Evolutionary conservation across 257 asterid genomes (phyloP), one percentile per base, ranked within the genome.

Genomic region (Penstemon newberryi): DNA sequence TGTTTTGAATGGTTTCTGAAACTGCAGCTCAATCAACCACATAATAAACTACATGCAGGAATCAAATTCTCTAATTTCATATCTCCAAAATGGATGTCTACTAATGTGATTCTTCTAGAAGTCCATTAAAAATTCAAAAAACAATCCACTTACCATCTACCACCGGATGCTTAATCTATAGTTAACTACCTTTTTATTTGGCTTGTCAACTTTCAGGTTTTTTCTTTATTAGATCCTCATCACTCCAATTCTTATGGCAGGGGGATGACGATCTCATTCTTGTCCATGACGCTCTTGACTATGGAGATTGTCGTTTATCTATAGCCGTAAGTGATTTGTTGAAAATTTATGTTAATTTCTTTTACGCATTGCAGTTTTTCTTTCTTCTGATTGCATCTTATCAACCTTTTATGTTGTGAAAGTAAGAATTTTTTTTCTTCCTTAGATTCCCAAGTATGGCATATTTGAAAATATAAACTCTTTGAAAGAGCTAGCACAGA

Each of bases 281-380:
- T 70, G 92, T 89, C 77, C 99, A 94, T 65, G 96, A 94, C 69
- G 82, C 92, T 75, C 96, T 94, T 54, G 91, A 87, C 44, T 94
- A 81, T 80, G 99, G 99, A 75, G 96, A 91, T 84, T 94, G 99
- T 74, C 97, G 86, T 60, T 80, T 94, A 72, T 91, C 99, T 67
- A 78, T 94, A 38, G 99, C 99, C 46, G 99, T 94, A 80, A 83
- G 99, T 70, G 13, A 63, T 33, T 25, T 66, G 46, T 63, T 41
- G 51, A 59, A 11, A 44, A 58, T 5, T 62, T 40, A 43, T 8
- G 43, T 42, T 40, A 38, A 25, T 25, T 25, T 25, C 33, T 25
- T 25, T 2, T 25, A 40, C 61, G 36, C 66, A 43, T 4, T 63
- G 64, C 43, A 19, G 19, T 39, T 25, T 6, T 3, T 36, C 5